Conservation (phyloP, 306 rosid genomes). For the Casuarina glauca region DNA sequence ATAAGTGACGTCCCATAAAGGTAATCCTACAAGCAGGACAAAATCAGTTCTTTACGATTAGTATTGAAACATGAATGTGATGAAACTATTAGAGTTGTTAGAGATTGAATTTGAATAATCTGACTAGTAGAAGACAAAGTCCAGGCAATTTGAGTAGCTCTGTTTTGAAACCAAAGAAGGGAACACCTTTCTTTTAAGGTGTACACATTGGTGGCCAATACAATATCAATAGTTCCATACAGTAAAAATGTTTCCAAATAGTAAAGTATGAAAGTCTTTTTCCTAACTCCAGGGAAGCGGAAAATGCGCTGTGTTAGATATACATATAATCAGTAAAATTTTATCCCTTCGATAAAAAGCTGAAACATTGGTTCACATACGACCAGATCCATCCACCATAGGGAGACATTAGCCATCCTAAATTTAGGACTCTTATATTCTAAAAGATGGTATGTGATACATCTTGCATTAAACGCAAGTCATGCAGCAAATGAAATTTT, state of each 20-base stretch:
- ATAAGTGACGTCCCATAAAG: conserved; percentile 16
- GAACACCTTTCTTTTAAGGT: not conserved
- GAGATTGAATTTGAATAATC: not conserved
- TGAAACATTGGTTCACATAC: conserved; percentile 1
- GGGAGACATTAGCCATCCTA: not conserved
- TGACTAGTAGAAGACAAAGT: not conserved
- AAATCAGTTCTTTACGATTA: not conserved
- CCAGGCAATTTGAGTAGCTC: not conserved
- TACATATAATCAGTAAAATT: not conserved
- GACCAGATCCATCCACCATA: not conserved
- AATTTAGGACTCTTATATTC: not conserved
- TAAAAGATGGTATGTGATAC: not conserved
- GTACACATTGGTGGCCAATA: not conserved
- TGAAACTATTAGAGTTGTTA: not conserved
- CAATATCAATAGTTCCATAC: not conserved
- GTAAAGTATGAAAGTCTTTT: not conserved
- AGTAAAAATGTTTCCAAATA: not conserved
- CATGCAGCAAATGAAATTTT: conserved; percentile 14
- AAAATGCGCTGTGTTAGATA: not conserved
- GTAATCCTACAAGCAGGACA: conserved; percentile 2
- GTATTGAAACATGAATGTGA: conserved; percentile 1
- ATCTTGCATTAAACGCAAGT: not conserved
- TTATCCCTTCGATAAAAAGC: not conserved
- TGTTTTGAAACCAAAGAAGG: not conserved
- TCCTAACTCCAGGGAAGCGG: not conserved